Evolutionary conservation across 1,284 basidiomycete genomes (phyloP), one percentile per base, ranked within the genome.

Genomic region (Pseudozyma thailandica): DNA sequence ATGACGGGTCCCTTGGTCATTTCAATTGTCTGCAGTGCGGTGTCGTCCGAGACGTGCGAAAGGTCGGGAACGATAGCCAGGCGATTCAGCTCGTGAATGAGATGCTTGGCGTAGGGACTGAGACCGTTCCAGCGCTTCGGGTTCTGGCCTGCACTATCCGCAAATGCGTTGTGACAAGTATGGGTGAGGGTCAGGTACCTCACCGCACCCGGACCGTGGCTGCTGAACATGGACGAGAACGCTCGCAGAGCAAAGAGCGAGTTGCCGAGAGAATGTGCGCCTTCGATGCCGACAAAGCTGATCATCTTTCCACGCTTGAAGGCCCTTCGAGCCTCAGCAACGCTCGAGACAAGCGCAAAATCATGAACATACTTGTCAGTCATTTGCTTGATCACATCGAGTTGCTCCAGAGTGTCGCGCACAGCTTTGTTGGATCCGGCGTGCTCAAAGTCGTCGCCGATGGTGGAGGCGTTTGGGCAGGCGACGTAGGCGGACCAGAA

Each of bases 291-390:
- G 51, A 72, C 59, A 16, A 68, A 72, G 41, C 59, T 57, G 51
- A 79, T 72, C 51, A 79, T 55, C 60, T 72, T 71, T 26, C 77
- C 76, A 21, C 54, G 25, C 23, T 55, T 59, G 61, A 79, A 79
- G 1, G 66, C 58, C 10, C 63, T 51, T 31, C 74, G 59, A 5
- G 69, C 70, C 8, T 50, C 62, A 2, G 39, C 30, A n/a, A 47
- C 70, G 20, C 39, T 55, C 0, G 37, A 28, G 0, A 55, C 55
- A 15, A 72, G 44, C 5, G n/a, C 49, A 43, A 72, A 72, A 27
- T 68, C 70, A 43, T 43, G 6, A 10, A 26, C n/a, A 33, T 61
- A 75, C 23, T 30, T 50, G 38, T 50, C 43, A n/a, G 49, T 59
- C 50, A 75, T 50, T 41, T 70, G 61, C n/a, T 51, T 49, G 35